These are phyloP conservation scores for Mucor plumbeus DNA, from an alignment of 371 early-diverging fungal genomes.

Conservation along the genomic window DNA sequence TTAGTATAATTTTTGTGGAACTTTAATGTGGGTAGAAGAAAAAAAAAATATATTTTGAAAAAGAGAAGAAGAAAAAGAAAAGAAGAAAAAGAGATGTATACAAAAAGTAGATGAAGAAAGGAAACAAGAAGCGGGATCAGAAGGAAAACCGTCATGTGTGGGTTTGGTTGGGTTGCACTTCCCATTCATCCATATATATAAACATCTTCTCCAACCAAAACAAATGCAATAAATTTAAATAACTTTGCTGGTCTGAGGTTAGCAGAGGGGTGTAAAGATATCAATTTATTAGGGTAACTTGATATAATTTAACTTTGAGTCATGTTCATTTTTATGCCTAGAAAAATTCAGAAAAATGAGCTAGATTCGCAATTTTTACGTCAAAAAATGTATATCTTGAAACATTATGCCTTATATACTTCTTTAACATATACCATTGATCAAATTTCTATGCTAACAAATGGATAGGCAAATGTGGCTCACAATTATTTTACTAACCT, in stretches of 20 bases:
- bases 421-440: constrained; percentile 10
- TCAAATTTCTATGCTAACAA: constrained; percentile 22
- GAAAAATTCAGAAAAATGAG: no score
- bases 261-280: constrained; percentile 13
- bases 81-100: neutral
- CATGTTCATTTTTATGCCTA: no score
- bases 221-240: neutral
- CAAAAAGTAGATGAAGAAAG: neutral
- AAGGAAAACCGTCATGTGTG: constrained; percentile 29
- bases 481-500: constrained; percentile 5
- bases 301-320: no score
- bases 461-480: constrained; percentile 1
- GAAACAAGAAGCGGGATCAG: constrained; percentile 6
- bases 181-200: neutral
- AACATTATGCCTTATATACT: constrained; percentile 5
- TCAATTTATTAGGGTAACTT: neutral
- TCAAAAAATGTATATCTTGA: neutral
- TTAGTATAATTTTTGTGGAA: constrained; percentile 20
- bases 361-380: neutral
- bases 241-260: constrained; percentile 34
- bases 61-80: neutral
- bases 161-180: neutral
- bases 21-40: neutral
- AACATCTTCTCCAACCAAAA: neutral
- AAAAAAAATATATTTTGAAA: neutral